Base-by-base conservation (phyloP, 2,329 filamentous ascomycete species). In the Periconia sp. region DNA sequence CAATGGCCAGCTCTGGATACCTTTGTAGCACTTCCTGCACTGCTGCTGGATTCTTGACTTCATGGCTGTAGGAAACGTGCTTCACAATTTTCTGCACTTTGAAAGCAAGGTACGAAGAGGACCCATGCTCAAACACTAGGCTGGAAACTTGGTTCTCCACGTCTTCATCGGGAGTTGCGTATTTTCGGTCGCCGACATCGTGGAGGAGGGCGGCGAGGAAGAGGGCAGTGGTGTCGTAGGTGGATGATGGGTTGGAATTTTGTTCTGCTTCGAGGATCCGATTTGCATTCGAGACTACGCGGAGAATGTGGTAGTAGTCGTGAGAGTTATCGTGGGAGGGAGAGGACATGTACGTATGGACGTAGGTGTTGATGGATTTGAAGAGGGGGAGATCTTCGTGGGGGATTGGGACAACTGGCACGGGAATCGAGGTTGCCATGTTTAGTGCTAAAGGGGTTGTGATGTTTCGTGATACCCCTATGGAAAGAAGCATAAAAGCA, bases 141-240 rank as follows among this genome's bases (percentile, higher is more conserved):
- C 76, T 68, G 12, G 73, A 69, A 22, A 88, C 76, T 49, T 83
- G 71, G 11, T 79, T 82, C 3, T 79, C 74, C 4, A 74, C 62
- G 61, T 86, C 79, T 53, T 85, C 76, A 41, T 77, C 79, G 0
- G 59, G 44, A 1, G 79, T 74, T 41, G 62, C 48, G 68, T 95
- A 95, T 72, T 95, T 96, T 68, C 81, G 84, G 73, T 96, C 92
- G 48, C 88, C 89, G 13, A 95, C 85, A 59, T 96, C 92, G 72
- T 96, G 92, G 1, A 70, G 55, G 7, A 69, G 59, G 4, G 88
- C 88, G 2, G 83, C 76, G 18, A 95, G 83, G 19, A 82, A 82
- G 52, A 94, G 76, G 18, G 84, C 69, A 9, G 76, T 73, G 4
- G 71, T 72, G 64, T 88, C 78, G 57, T 78, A 78, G 19, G 52